These are phyloP conservation scores for Arthroderma uncinatum DNA, from an alignment of 2,329 filamentous ascomycete species.

Conservation along the genomic window DNA sequence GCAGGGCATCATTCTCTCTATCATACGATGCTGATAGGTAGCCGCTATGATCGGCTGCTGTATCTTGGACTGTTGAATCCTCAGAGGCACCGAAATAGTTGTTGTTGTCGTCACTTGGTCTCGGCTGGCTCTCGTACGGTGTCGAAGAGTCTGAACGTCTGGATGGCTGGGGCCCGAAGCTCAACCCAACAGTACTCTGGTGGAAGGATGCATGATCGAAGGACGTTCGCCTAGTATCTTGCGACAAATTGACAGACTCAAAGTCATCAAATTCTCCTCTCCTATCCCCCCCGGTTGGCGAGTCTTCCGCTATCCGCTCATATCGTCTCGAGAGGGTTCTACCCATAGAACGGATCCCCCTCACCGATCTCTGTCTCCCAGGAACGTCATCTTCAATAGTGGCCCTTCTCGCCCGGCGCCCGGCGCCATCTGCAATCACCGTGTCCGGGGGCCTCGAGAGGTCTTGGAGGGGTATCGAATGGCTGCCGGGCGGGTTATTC, in stretches of 20 bases:
- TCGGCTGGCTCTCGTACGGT: not conserved
- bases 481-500: conserved; percentile 20
- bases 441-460: conserved; percentile 36
- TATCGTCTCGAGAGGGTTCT: conserved; percentile 36
- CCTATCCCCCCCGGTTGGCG: conserved; percentile 32
- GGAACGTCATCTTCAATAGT: conserved; percentile 22
- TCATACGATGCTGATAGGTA: conserved; percentile 36
- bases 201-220: conserved; percentile 2
- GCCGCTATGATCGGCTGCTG: not conserved
- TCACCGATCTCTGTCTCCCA: conserved; percentile 38
- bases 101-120: not conserved
- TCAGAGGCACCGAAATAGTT: not conserved
- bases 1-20: conserved; percentile 48
- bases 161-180: not conserved
- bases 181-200: conserved; percentile 9
- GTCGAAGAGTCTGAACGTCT: not conserved
- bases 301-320: conserved; percentile 43
- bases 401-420: conserved; percentile 21
- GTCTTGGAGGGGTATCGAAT: conserved; percentile 62
- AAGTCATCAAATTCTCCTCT: conserved; percentile 8
- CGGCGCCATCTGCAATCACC: conserved; percentile 20
- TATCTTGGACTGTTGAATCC: not conserved
- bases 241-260: conserved; percentile 16
- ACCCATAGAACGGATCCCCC: conserved; percentile 32
- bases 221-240: conserved; percentile 16